Evolutionary conservation across 2,329 filamentous ascomycete genomes (phyloP), one percentile per base, ranked within the genome.

Genomic region (Ascochyta koolunga): DNA sequence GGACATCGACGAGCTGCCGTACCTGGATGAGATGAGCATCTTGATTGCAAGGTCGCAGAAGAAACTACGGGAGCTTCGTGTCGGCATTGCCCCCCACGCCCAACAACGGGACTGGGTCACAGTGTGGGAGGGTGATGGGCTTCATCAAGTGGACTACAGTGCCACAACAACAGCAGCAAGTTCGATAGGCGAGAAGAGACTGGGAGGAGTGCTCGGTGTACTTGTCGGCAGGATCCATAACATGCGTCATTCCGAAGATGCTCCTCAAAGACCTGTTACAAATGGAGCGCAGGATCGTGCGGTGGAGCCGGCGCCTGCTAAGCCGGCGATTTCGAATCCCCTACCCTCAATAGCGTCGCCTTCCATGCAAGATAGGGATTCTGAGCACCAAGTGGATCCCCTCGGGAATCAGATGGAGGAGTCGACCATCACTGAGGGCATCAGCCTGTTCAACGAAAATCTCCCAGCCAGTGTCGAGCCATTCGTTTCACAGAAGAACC

Each of bases 1-100:
- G 36, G 89, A 95, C 63, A 89, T 95, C 55, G 91, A 95, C 66
- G 89, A 93, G 68, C 76, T 91, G n/a, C 83, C 87, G 24, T 95
- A 95, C 70, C 76, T 93, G 32, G 90, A 93, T 67, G 91, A 95
- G 75, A 89, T 95, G 84, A 88, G 88, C 48, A 80, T 90, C 36
- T 80, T 95, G 11, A 86, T 95, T 56, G 87, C 88, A 56, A 84
- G 86, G 21, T 93, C 90, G 11, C 80, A 85, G 54, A 79, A 82
- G 57, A 81, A 81, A 36, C 77, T 95, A 15, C 82, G 83, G 25
- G 90, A 93, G 71, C 79, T 96, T 29, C 82, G 89, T 37, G 82
- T 95, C 5, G 89, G 91, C 5, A 85, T 95, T 50, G 85, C 89
- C 5, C 69, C 77, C 5, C 79, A 83, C 58, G 80, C 81, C 4